Percentiles rank a stretch among this genome's conserved stretches.
These are phyloP conservation scores for Beauveria sp. DNA, from an alignment of 2,329 filamentous ascomycete genomes.

Conservation along the genomic window DNA sequence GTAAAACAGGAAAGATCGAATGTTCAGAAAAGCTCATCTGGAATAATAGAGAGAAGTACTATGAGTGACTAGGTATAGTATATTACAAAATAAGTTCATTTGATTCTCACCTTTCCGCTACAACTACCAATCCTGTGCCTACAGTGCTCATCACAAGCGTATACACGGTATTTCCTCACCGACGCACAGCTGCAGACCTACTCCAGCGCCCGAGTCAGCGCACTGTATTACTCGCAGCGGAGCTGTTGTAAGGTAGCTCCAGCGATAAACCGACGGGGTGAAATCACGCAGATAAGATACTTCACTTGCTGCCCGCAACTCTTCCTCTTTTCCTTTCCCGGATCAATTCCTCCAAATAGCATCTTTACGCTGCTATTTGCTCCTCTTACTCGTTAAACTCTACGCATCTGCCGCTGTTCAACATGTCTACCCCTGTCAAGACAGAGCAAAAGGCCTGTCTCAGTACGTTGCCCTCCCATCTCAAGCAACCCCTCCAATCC, in stretches of 20 bases:
- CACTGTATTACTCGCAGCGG: not conserved
- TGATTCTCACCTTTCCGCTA: too few relatives aligned
- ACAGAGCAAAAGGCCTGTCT: constrained; percentile 54
- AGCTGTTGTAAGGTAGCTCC: not conserved
- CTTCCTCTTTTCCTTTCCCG: constrained; percentile 9
- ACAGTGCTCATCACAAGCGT: not conserved
- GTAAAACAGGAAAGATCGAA: too few relatives aligned
- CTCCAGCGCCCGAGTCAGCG: not conserved
- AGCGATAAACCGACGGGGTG: constrained; percentile 11
- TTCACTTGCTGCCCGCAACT: constrained; percentile 10
- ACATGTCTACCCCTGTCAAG: constrained; percentile 37
- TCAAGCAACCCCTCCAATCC: constrained; percentile 20
- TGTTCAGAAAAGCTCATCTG: too few relatives aligned
- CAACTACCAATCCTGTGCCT: too few relatives aligned
- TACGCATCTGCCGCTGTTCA: not conserved
- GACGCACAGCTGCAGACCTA: not conserved
- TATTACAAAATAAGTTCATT: too few relatives aligned
- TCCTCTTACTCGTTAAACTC: constrained; percentile 1
- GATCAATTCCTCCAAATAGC: constrained; percentile 1
- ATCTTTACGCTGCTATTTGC: not conserved
- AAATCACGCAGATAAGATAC: constrained; percentile 23
- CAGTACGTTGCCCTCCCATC: constrained; percentile 40
- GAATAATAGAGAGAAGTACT: too few relatives aligned
- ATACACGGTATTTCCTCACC: not conserved
- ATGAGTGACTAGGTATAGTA: too few relatives aligned